These are phyloP conservation scores for Polyporus tsugae DNA, from an alignment of 1,284 basidiomycete species.

Conservation along the genomic window DNA sequence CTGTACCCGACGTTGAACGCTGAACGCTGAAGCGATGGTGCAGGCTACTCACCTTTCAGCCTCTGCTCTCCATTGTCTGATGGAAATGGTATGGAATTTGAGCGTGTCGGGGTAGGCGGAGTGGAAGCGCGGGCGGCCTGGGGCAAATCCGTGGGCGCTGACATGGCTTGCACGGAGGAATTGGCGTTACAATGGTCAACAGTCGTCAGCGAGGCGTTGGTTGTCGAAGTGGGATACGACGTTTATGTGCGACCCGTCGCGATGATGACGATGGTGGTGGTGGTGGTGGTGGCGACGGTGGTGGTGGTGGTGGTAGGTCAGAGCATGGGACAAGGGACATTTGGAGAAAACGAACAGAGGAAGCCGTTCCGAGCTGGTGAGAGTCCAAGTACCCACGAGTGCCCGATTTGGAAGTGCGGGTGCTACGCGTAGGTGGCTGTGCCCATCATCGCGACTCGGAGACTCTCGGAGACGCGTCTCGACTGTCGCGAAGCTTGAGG, in stretches of 20 bases:
- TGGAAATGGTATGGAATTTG: slow-evolving; percentile 30
- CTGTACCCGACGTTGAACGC: slow-evolving; percentile 17
- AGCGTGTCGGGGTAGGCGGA: too few relatives aligned
- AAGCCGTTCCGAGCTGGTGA: slow-evolving; percentile 8
- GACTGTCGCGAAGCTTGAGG: too few relatives aligned
- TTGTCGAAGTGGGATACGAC: not conserved
- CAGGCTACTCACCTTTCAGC: slow-evolving; percentile 21
- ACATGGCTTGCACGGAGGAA: slow-evolving; percentile 11
- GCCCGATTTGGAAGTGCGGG: slow-evolving; percentile 21
- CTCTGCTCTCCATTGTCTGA: slow-evolving; percentile 13
- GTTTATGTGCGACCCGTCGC: not conserved
- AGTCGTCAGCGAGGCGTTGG: not conserved
- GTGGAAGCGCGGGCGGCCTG: slow-evolving; percentile 4
- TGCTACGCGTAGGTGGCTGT: slow-evolving; percentile 25
- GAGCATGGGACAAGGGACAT: not conserved
- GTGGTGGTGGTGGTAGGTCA: slow-evolving; percentile 1
- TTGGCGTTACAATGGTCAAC: not conserved
- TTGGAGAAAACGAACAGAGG: slow-evolving; percentile 4
- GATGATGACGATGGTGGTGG: not conserved
- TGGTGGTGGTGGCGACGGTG: not conserved
- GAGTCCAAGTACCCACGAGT: slow-evolving; percentile 22
- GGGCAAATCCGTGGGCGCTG: slow-evolving; percentile 6
- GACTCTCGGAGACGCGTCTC: too few relatives aligned
- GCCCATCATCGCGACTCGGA: not conserved
- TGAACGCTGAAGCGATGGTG: not conserved